Conservation (phyloP, 192 early-diverging fungal genomes). For the Coemansia sp. region DNA sequence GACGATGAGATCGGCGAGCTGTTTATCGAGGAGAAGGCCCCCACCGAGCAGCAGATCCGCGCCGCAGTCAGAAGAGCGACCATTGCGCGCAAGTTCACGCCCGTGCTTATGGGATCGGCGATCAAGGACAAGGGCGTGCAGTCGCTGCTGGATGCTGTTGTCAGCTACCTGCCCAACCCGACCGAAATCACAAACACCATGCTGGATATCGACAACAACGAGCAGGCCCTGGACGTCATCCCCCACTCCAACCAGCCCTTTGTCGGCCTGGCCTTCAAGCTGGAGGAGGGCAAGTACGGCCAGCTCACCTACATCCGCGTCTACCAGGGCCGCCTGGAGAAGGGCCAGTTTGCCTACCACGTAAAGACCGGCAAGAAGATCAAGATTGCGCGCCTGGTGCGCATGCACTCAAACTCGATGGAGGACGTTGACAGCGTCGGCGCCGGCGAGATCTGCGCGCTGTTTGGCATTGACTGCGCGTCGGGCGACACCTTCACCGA, state of each 20-base stretch:
- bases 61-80: conserved; percentile 78
- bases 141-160: conserved; percentile 68
- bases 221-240: conserved; percentile 58
- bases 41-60: conserved; percentile 65
- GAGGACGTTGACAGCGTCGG: conserved; percentile 93
- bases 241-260: conserved; percentile 71
- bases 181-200: conserved; percentile 71
- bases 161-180: conserved; percentile 70
- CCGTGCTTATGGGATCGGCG: conserved; percentile 82
- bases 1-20: conserved; percentile 83
- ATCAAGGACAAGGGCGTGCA: conserved; percentile 85
- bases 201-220: conserved; percentile 67
- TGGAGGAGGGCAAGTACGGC: conserved; percentile 93
- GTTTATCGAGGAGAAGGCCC: conserved; percentile 72
- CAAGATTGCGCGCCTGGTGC: conserved; percentile 93
- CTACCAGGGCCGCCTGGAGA: conserved; percentile 88
- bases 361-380: conserved; percentile 87
- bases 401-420: conserved; percentile 99
- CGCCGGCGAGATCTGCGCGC: conserved; percentile 95
- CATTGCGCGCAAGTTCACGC: conserved; percentile 75
- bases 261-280: conserved; percentile 84
- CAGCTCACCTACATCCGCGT: conserved; percentile 97
- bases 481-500: conserved; percentile 97
- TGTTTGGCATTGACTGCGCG: conserved; percentile 97
- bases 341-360: conserved; percentile 86